A percentile compares a stretch with the other conserved stretches of the same genome.
Evolutionary conservation across 306 rosid species (phyloP).

Genomic region (Rubus idaeus): DNA sequence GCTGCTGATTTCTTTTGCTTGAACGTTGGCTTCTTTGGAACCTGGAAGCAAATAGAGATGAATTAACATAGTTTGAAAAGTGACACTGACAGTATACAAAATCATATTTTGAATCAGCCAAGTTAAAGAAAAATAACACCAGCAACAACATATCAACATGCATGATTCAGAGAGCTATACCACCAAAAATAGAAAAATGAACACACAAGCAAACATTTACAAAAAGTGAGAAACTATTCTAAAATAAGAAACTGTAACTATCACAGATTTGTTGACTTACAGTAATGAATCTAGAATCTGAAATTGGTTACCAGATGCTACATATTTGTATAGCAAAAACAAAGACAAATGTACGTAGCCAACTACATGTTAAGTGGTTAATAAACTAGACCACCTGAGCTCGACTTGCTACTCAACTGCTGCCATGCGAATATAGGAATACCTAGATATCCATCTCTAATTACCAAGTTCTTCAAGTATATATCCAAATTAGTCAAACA

Average conservation of each 20-base stretch:
- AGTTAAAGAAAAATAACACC: not conserved
- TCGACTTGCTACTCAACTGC: not conserved
- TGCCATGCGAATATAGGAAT: not conserved
- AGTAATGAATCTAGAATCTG: not conserved
- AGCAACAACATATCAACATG: not conserved
- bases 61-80: conserved; percentile 1
- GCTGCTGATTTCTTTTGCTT: conserved; percentile 34
- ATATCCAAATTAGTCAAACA: not conserved
- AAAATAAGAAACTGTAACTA: not conserved
- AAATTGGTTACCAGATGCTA: not conserved
- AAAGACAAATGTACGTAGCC: not conserved
- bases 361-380: not conserved
- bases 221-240: not conserved
- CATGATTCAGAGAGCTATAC: not conserved
- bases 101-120: not conserved
- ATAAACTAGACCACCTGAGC: not conserved
- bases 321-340: not conserved
- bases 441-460: not conserved
- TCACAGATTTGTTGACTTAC: not conserved
- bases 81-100: not conserved
- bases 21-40: conserved; percentile 34
- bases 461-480: not conserved
- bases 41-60: conserved; percentile 27
- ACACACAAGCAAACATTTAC: not conserved
- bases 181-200: no score